Base-by-base conservation (phyloP, 495 filamentous ascomycete species). In the Cryomyces antarcticus region DNA sequence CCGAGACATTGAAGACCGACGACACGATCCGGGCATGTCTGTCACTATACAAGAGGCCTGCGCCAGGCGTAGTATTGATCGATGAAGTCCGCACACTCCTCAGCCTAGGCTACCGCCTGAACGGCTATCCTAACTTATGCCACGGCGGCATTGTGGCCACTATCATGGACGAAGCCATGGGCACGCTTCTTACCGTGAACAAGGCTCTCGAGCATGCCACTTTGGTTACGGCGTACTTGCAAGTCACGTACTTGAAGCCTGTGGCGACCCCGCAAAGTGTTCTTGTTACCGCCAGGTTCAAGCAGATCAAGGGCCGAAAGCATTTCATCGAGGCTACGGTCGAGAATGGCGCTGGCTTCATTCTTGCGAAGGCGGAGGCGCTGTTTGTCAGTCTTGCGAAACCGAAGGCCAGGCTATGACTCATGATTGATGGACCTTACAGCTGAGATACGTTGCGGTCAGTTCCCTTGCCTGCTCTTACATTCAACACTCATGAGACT, bases 111-210 rank as follows among this genome's bases (percentile, higher is more conserved):
- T 57, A 56, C 7, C 66, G 63, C 30, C 42, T 82, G 42, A 73
- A 75, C 49, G 76, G 76, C 2, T 67, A 67, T 46, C 58, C 68
- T n/a, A 57, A 63, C 11, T 61, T 72, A 24, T 60, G 65, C 29
- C 76, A 81, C 53, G 77, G 76, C 12, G 77, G 73, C 13, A 64
- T 77, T 36, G 62, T 74, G 13, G 65, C 64, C n/a, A 65, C 70
- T 1, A 56, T 82, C 27, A 49, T 81, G 29, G 74, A 78, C 46
- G 70, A 75, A 47, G 56, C 57, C 5, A 65, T 69, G 50, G 73
- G 73, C 0, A 59, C 69, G 9, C 45, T 75, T 9, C 52, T 71
- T 5, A 53, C 59, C 10, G 41, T 63, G n/a, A 73, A 72, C 48
- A 49, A 35, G 33, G 44, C 13, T 41, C 46, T 57, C 7, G 37